Conservation (phyloP, 2,329 filamentous ascomycete genomes). For the Waltergamsia citrina region DNA sequence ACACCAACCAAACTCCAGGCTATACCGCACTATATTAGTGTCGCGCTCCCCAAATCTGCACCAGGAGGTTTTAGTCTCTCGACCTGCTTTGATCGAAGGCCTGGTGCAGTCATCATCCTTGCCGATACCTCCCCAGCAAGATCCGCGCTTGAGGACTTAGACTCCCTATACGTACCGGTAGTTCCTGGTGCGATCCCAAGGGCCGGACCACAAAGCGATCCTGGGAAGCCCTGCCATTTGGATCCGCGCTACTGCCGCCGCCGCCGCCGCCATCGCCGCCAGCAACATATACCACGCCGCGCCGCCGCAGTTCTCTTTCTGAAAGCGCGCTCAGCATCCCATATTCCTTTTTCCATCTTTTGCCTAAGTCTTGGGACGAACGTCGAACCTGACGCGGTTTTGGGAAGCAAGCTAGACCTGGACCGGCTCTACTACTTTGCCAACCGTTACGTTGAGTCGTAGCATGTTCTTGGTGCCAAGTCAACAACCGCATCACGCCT, state of each 20-base stretch:
- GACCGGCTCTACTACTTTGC: not conserved
- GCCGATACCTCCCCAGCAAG: constrained; percentile 17
- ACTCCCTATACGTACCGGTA: no score
- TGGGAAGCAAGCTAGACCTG: constrained; percentile 12
- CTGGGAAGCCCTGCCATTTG: constrained; percentile 15
- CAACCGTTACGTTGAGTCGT: constrained; percentile 16
- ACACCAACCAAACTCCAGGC: constrained; percentile 15
- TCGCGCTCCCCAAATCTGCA: constrained; percentile 24
- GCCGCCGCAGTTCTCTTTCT: constrained; percentile 18
- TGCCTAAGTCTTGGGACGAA: constrained; percentile 11
- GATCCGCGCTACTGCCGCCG: constrained; percentile 21
- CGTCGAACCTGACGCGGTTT: constrained; percentile 19
- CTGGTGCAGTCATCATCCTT: constrained; percentile 19
- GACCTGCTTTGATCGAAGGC: constrained; percentile 18
- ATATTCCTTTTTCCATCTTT: constrained; percentile 9
- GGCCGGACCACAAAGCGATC: constrained; percentile 18
- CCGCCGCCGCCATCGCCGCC: constrained; percentile 13
- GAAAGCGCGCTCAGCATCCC: constrained; percentile 15
- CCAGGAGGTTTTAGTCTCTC: constrained; percentile 14
- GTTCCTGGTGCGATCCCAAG: constrained; percentile 18
- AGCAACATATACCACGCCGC: constrained; percentile 24
- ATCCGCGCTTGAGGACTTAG: constrained; percentile 21
- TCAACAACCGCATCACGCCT: constrained; percentile 18
- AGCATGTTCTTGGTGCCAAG: constrained; percentile 24
- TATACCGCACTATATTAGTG: constrained; percentile 30